Evolutionary conservation across 495 filamentous ascomycete species (phyloP).

Genomic region (Achaetomiella virescens): DNA sequence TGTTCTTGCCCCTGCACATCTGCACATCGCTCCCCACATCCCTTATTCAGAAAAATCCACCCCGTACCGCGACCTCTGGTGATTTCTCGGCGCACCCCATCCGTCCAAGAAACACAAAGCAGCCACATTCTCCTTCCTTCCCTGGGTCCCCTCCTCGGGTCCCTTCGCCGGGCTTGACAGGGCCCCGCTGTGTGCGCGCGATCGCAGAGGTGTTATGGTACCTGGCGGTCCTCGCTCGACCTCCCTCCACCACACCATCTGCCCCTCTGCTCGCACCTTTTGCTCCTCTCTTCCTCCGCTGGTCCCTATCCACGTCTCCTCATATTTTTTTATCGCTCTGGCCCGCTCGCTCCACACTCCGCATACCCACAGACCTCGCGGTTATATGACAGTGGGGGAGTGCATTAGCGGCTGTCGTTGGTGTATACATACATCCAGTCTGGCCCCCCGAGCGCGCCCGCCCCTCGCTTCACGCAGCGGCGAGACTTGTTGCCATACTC

Average conservation of each 20-base stretch:
- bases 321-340: background rate
- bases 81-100: conserved; percentile 2
- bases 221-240: background rate
- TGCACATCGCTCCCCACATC: background rate
- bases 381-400: conserved; percentile 16
- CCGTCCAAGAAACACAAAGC: background rate
- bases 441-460: background rate
- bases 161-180: background rate
- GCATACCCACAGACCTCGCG: conserved; percentile 8
- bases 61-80: background rate
- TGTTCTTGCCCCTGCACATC: background rate
- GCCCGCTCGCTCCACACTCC: conserved; percentile 1
- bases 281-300: background rate
- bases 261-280: background rate
- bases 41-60: background rate
- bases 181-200: background rate
- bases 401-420: conserved; percentile 24
- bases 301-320: background rate
- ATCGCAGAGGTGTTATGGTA: background rate
- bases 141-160: background rate
- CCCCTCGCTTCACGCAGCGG: background rate
- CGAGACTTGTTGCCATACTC: background rate
- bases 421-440: conserved; percentile 2
- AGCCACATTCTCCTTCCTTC: background rate
- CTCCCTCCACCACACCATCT: background rate